A percentile compares a stretch with the other conserved stretches of the same genome.
Conservation (phyloP, 306 rosid genomes). For the Calophaca sinica region DNA sequence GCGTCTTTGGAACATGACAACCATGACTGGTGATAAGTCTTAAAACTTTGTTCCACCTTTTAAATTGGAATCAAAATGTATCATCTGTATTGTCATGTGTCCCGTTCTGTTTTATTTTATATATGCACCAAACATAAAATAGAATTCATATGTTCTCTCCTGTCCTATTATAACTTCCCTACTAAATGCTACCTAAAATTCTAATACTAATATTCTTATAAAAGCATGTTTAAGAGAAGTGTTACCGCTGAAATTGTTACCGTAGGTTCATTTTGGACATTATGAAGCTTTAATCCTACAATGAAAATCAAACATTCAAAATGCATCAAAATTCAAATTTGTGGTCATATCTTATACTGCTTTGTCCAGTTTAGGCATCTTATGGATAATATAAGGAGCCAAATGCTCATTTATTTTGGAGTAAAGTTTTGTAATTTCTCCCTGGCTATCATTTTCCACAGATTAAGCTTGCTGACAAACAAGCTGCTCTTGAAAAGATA, state of each 20-base stretch:
- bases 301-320: neutral
- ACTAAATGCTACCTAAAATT: no score
- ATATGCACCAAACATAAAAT: no score
- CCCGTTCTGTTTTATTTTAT: no score
- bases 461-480: conserved; percentile 88
- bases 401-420: neutral
- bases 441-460: conserved; percentile 37
- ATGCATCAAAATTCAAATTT: neutral
- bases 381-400: conserved; percentile 7
- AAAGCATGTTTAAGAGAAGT: neutral
- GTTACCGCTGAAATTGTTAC: neutral
- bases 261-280: conserved; percentile 2
- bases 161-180: no score
- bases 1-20: neutral
- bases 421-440: conserved; percentile 15
- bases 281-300: neutral
- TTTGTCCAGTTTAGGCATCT: neutral
- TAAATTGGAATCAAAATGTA: no score
- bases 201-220: neutral
- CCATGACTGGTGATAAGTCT: neutral
- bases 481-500: conserved; percentile 76
- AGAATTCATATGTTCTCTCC: no score
- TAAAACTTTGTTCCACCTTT: no score
- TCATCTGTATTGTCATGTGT: no score
- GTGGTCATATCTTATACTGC: neutral